phyloP scores from a whole-genome alignment of 176 grass and related monocot genomes.

The Oryza brachyantha region DNA sequence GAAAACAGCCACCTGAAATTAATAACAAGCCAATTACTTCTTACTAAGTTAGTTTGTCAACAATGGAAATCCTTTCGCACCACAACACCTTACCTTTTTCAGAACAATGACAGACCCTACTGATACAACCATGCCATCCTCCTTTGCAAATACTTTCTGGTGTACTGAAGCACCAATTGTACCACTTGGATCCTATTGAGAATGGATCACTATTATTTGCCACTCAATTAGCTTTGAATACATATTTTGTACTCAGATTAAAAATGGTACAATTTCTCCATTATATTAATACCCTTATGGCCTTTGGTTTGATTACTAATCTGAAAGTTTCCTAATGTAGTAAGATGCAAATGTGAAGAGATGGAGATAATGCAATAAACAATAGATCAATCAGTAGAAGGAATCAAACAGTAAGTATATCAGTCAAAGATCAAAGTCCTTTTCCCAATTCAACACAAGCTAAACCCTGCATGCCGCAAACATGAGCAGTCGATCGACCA shows the following conservation, averaged over 20 bases:
- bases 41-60: not conserved
- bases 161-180: conserved; percentile 45
- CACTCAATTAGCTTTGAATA: not conserved
- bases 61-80: not conserved
- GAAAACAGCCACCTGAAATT: conserved; percentile 51
- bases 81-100: conserved; percentile 26
- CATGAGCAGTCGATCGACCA: not conserved
- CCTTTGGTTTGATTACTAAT: not conserved
- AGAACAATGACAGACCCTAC: conserved; percentile 51
- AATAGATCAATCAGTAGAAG: not conserved
- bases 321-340: not conserved
- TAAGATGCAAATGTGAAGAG: not conserved
- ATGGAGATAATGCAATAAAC: not conserved
- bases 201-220: not conserved
- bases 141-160: conserved; percentile 33
- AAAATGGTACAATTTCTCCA: not conserved
- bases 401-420: not conserved
- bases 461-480: not conserved
- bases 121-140: conserved; percentile 37
- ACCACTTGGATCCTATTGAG: conserved; percentile 46
- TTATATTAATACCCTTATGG: not conserved
- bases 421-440: not conserved
- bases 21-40: not conserved
- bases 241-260: not conserved
- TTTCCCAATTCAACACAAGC: not conserved